These are phyloP conservation scores for Medicago ruthenica DNA, from an alignment of 306 rosid genomes.

Conservation along the genomic window DNA sequence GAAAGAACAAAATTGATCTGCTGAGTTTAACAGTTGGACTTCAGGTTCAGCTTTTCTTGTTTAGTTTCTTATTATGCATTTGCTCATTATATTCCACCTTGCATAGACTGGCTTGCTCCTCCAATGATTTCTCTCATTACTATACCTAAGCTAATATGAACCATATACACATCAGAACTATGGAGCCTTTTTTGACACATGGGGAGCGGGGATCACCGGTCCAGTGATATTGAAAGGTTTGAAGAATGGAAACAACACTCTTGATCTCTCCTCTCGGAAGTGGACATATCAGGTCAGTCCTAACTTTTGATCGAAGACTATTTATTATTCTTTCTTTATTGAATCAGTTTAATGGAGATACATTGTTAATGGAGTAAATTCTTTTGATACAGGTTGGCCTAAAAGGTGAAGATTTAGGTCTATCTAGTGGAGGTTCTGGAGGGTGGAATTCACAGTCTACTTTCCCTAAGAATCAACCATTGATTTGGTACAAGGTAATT, in stretches of 20 bases:
- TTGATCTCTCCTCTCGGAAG: constrained; percentile 81
- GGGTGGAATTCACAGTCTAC: constrained; percentile 69
- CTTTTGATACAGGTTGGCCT: constrained; percentile 78
- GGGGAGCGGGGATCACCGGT: constrained; percentile 93
- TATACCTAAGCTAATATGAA: constrained; percentile 31
- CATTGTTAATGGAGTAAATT: neutral
- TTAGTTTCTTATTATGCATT: constrained; percentile 31
- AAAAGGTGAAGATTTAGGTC: constrained; percentile 76
- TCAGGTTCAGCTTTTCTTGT: constrained; percentile 64
- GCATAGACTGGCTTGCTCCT: constrained; percentile 3
- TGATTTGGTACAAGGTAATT: constrained; percentile 94
- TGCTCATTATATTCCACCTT: neutral
- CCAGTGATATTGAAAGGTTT: constrained; percentile 75
- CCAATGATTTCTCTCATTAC: neutral
- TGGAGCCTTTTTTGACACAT: constrained; percentile 76
- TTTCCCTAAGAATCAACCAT: constrained; percentile 79
- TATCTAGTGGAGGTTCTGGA: constrained; percentile 66
- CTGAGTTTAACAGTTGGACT: constrained; percentile 96
- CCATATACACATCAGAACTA: constrained; percentile 61
- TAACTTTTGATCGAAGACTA: constrained; percentile 30
- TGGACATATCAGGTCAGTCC: constrained; percentile 91
- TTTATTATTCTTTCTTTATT: constrained; percentile 22
- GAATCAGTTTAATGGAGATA: neutral
- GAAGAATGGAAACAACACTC: constrained; percentile 53
- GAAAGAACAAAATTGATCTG: constrained; percentile 85